Evolutionary conservation across 164 flowering plant species (phyloP).

Genomic region (Umbellularia californica): DNA sequence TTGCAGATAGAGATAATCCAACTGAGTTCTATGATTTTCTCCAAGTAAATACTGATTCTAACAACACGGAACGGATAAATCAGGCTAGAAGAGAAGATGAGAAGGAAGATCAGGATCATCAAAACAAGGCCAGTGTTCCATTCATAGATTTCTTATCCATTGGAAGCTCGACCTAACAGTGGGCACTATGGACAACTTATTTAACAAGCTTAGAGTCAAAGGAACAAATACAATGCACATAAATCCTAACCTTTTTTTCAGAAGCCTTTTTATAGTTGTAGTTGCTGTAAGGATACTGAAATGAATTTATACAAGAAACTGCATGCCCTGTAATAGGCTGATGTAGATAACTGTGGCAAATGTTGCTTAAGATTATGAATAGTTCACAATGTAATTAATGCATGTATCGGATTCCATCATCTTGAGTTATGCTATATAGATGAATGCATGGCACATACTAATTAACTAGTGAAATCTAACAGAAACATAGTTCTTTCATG

Average conservation of each 20-base stretch:
- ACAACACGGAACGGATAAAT: conserved; percentile 45
- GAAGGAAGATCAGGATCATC: conserved; percentile 23
- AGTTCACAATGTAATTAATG: too few relatives aligned
- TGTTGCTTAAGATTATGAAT: too few relatives aligned
- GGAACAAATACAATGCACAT: conserved; percentile 4
- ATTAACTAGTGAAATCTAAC: too few relatives aligned
- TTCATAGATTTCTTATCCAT: conserved; percentile 58
- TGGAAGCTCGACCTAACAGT: conserved; percentile 22
- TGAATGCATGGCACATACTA: too few relatives aligned
- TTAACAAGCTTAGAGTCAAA: background rate
- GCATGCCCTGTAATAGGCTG: too few relatives aligned
- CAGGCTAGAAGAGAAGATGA: conserved; percentile 42
- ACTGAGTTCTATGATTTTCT: conserved; percentile 71
- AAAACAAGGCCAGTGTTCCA: conserved; percentile 16
- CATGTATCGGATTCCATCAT: too few relatives aligned
- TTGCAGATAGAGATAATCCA: conserved; percentile 33
- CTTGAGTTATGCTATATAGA: too few relatives aligned
- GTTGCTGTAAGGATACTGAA: background rate
- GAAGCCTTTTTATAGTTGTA: background rate
- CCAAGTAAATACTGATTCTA: conserved; percentile 50
- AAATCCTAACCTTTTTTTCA: background rate
- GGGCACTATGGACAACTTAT: background rate
- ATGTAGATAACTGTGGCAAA: too few relatives aligned
- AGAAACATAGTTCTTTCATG: too few relatives aligned
- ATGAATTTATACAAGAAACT: background rate